Percentiles rank a stretch among this genome's conserved stretches.
Evolutionary conservation across 805 yeast species (phyloP).

Genomic region (Starmerella roubikii): DNA sequence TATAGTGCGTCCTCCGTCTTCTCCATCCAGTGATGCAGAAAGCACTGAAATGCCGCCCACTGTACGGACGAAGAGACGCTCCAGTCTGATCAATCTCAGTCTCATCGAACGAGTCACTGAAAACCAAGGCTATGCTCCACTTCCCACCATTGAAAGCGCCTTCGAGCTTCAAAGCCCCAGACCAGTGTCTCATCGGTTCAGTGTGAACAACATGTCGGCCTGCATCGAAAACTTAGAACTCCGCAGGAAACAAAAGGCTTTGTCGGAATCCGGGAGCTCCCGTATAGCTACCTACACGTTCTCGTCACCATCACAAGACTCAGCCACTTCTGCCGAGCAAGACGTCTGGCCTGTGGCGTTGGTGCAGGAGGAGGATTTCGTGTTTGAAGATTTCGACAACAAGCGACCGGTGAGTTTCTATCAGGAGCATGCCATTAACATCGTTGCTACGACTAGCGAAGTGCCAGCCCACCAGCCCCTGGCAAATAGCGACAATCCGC

Average conservation of each 20-base stretch:
- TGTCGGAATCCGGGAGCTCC: neutral
- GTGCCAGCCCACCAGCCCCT: too few relatives aligned
- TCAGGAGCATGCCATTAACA: neutral
- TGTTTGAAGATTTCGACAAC: conserved; percentile 1
- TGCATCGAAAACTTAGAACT: too few relatives aligned
- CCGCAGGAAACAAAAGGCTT: neutral
- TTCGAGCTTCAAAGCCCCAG: too few relatives aligned
- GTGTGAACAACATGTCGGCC: too few relatives aligned
- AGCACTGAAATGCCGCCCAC: too few relatives aligned
- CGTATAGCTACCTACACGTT: too few relatives aligned
- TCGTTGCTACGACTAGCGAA: too few relatives aligned
- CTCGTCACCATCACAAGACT: too few relatives aligned
- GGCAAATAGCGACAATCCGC: too few relatives aligned
- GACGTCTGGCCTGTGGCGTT: neutral
- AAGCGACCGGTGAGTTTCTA: neutral
- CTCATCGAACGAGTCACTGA: neutral
- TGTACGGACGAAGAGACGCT: too few relatives aligned
- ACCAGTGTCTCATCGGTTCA: neutral
- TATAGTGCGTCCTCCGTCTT: too few relatives aligned
- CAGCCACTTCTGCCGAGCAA: neutral
- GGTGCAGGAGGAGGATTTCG: neutral
- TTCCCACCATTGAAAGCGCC: neutral
- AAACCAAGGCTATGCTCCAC: neutral
- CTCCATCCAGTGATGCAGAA: too few relatives aligned
- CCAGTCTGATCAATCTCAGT: neutral